Base-by-base conservation (phyloP, 2,329 filamentous ascomycete genomes). In the Fusarium devonianum region DNA sequence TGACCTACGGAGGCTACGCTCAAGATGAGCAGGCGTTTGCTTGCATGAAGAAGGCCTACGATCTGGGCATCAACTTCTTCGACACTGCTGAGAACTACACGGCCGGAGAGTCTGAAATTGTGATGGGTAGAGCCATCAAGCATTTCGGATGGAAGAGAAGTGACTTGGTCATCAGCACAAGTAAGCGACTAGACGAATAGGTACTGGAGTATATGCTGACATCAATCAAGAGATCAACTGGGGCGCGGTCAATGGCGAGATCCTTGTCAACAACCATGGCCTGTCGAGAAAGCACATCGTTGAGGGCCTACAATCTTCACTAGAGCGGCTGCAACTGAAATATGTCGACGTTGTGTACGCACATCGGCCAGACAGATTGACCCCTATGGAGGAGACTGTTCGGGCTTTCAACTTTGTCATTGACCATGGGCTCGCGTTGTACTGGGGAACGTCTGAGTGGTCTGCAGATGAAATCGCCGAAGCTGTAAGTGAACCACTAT, bases 281-380 rank as follows among this genome's bases (percentile, higher is more conserved):
- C 77, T 88, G n/a, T 85, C 80, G 5, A 76, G 84, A 36, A 89
- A 89, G 67, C 85, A 88, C 68, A 75, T 89, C 40, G 76, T 88
- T 50, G 64, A 69, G 42, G 81, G 81, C 11, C 74, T 85, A 26
- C 75, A 79, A 23, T 75, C 76, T 10, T 83, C 82, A 0, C 75
- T 90, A 9, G 68, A 80, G 52, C 79, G 84, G 13, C 74, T 86
- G 12, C 73, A 75, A 25, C 74, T 85, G 32, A 73, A 78, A 42
- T 86, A 87, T 56, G 86, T 90, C 35, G 87, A 89, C 64, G 73
- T 89, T 23, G 78, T 89, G 49, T 88, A 87, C 63, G 86, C 86
- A 2, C 87, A 90, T 69, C 79, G 87, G 6, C 84, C 85, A 0
- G 87, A 90, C 67, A 76, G 83, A 14, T 71, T 82, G 35, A 88